Conservation (phyloP, 345 rosid species). For the Noccaea caerulescens region DNA sequence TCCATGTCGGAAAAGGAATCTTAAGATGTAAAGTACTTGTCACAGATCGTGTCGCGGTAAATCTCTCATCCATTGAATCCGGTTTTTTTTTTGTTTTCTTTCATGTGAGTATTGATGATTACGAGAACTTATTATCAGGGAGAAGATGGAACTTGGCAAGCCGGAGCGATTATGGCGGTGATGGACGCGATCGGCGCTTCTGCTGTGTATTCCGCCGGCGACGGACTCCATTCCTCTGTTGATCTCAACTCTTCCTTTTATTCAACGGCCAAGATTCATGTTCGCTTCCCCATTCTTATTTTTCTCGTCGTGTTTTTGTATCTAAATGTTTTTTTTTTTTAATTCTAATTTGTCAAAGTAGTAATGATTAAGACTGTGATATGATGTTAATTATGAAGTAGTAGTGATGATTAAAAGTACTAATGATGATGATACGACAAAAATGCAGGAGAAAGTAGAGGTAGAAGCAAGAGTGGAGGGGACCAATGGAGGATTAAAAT, state of each 20-base stretch:
- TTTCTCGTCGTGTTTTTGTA: not conserved
- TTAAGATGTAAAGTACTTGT: constrained; percentile 42
- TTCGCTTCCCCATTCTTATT: constrained; percentile 11
- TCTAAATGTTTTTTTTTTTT: not conserved
- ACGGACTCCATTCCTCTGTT: constrained; percentile 45
- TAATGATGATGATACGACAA: too few relatives aligned
- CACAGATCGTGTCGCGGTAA: constrained; percentile 42
- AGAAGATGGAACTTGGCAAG: constrained; percentile 52
- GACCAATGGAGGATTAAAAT: constrained; percentile 48
- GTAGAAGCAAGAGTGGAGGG: constrained; percentile 62
- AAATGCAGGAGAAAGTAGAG: constrained; percentile 66
- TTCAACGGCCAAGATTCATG: constrained; percentile 57
- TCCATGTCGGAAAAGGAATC: constrained; percentile 42
- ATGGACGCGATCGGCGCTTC: constrained; percentile 58
- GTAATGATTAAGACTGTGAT: too few relatives aligned
- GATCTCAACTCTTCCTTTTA: constrained; percentile 56
- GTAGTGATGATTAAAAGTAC: too few relatives aligned
- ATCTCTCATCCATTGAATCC: not conserved
- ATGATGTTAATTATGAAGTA: too few relatives aligned
- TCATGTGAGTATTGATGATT: not conserved
- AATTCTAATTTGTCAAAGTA: too few relatives aligned
- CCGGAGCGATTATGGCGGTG: constrained; percentile 59
- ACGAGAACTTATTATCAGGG: constrained; percentile 19
- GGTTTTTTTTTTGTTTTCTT: not conserved
- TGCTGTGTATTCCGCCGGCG: constrained; percentile 45